Evolutionary conservation across 1,139 yeast species (phyloP), one percentile per base, ranked within the genome.

Genomic region (Nakaseomyces glabratus): DNA sequence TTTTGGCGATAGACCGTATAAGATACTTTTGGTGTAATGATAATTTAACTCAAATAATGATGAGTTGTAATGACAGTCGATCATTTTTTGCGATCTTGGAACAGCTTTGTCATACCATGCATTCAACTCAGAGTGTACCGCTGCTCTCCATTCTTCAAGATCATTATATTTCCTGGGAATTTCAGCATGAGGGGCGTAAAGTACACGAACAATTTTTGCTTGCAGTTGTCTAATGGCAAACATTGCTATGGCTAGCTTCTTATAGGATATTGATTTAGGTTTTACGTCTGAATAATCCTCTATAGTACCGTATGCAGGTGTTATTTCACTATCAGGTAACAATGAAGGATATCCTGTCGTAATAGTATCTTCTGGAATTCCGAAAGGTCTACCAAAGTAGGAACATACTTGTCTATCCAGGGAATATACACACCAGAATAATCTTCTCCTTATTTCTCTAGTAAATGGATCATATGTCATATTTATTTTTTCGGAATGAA

Each of bases 391-490:
- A 6, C 82, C 82, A 39, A 79, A 58, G 49, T 79, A 79, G 39
- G 79, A 74, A 51, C 86, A 77, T 8, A 79, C 71, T 49, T 80
- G 88, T 22, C 96, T 61, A 54, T 86, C 96, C 33, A 86, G 60
- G 1, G 88, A 71, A 56, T 85, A 86, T 0, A 90, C 76, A 53
- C 94, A 81, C 96, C 96, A 86, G 48, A 86, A 85, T 24, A 86
- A 60, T 28, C 95, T 61, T 46, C 95, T 67, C 39, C 93, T 63
- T 56, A 79, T 61, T 50, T 86, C 95, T 19, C 71, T 61, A 0
- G 72, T 66, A 46, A 71, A 76, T 0, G 79, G 69, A 45, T 74
- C 76, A 35, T 61, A 49, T 20, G 63, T 65, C 37, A 52, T 53
- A 38, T 65, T 60, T 17, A 61, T 38, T 43, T 62, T 59, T 43